A percentile compares a stretch with the other conserved stretches of the same genome.
Evolutionary conservation across 164 flowering plant species (phyloP).

Genomic region (Brasenia schreberi): DNA sequence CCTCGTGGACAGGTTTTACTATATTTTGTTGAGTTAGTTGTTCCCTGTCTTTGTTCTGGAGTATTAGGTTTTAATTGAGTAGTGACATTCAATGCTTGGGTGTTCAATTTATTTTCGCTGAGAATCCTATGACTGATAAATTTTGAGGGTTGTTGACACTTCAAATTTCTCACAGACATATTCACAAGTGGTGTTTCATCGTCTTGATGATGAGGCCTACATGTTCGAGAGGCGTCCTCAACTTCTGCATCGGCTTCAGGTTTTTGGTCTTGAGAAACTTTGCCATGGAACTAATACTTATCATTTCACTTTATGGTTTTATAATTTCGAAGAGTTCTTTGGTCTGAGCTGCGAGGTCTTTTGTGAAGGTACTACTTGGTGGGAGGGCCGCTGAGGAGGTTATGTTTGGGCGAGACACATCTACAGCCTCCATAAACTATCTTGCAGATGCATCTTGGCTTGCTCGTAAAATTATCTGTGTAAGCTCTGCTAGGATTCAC

Average conservation of each 20-base stretch:
- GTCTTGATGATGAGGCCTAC: slow-evolving; percentile 58
- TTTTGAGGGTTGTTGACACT: too few relatives aligned
- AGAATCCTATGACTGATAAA: too few relatives aligned
- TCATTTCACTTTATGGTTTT: not conserved
- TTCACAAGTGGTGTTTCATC: too few relatives aligned
- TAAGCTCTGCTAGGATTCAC: slow-evolving; percentile 12
- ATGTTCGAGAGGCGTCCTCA: slow-evolving; percentile 87
- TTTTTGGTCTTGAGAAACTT: slow-evolving; percentile 6
- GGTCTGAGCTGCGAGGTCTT: not conserved
- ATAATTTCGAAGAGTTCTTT: too few relatives aligned
- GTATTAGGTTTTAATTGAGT: not conserved
- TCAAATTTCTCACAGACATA: too few relatives aligned
- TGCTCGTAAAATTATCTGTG: slow-evolving; percentile 96
- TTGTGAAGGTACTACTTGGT: slow-evolving; percentile 70
- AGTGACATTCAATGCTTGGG: too few relatives aligned
- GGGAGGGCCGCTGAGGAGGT: slow-evolving; percentile 95
- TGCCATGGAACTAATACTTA: not conserved
- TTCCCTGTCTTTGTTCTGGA: not conserved
- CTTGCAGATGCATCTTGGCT: slow-evolving; percentile 98
- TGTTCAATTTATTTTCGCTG: too few relatives aligned
- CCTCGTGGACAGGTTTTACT: slow-evolving; percentile 82
- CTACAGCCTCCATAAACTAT: slow-evolving; percentile 69
- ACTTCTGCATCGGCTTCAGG: slow-evolving; percentile 95
- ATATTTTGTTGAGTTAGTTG: slow-evolving; percentile 2
- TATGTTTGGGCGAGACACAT: slow-evolving; percentile 79